Evolutionary conservation across 768 basidiomycete genomes (phyloP), one percentile per base, ranked within the genome.

Genomic region (Podaxis sp.): DNA sequence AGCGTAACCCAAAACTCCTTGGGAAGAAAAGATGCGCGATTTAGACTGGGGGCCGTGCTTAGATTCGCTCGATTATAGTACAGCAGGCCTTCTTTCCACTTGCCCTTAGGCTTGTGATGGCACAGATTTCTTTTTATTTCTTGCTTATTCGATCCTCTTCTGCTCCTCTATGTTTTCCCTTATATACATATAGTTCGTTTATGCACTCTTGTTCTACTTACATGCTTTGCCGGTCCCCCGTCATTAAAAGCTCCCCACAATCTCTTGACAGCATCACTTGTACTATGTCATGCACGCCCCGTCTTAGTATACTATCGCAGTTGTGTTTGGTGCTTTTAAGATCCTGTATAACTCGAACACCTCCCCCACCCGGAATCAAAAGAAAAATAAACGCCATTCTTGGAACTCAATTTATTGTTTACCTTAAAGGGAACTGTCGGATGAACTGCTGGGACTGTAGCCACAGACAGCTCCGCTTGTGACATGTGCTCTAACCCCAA

Each of bases 401-500:
- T 18, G 18, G 46, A 23, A 18, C 18, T 6, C 23, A 55, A 55
- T 21, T 25, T 5, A 23, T 42, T 10, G 9, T 48, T 37, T 50
- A 9, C 28, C 42, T 57, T 50, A 25, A 32, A 25, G n/a, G 46
- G 44, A n/a, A 35, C 14, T 2, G 11, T 57, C 28, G 42, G 32
- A 7, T 21, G 28, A 57, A 21, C 7, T 44, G 11, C 58, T 48
- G 25, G 47, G 25, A 21, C 13, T 5, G 11, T 18, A 14, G 47
- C 21, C 47, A 25, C 23, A 27, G 18, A 44, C 16, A 44, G 42
- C 18, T 44, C 16, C n/a, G 42, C 6, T 44, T 3, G 18, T 18
- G 18, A 44, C n/a, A n/a, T 44, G 11, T 5, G 42, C 14, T 44
- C n/a, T 66, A 78, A 60, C 74, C 74, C 73, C 78, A 75, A 52